Conservation (phyloP, 768 basidiomycete species). For the Trametes cubensis region DNA sequence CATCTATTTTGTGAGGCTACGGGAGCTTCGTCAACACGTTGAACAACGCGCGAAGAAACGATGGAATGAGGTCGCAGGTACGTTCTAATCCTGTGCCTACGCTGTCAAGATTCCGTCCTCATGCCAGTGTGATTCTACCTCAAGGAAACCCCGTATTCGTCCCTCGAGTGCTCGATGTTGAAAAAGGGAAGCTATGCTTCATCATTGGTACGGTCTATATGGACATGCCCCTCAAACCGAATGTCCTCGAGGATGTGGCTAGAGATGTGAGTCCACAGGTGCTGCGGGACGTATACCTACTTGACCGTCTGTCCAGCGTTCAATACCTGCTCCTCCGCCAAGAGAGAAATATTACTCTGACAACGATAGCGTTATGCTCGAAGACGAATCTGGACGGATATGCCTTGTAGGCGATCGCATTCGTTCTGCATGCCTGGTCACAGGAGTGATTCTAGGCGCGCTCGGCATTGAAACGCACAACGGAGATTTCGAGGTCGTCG, state of each 20-base stretch:
- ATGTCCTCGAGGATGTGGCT: slow-evolving; percentile 94
- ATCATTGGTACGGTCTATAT: slow-evolving; percentile 95
- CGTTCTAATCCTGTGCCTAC: no score
- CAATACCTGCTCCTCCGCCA: slow-evolving; percentile 83
- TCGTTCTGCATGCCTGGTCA: slow-evolving; percentile 67
- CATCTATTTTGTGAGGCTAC: slow-evolving; percentile 66
- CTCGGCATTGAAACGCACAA: slow-evolving; percentile 87
- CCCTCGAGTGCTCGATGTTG: slow-evolving; percentile 84
- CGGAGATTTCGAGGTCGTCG: slow-evolving; percentile 94
- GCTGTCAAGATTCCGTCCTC: not conserved
- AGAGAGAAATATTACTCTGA: slow-evolving; percentile 72
- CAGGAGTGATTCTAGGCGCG: slow-evolving; percentile 88
- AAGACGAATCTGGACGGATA: slow-evolving; percentile 95
- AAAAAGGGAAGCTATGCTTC: slow-evolving; percentile 84
- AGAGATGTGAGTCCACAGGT: slow-evolving; percentile 69
- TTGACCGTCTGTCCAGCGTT: slow-evolving; percentile 56
- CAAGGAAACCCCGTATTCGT: slow-evolving; percentile 71
- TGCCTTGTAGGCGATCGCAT: slow-evolving; percentile 79
- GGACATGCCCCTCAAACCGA: slow-evolving; percentile 99
- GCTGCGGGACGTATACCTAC: not conserved
- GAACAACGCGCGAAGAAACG: slow-evolving; percentile 48
- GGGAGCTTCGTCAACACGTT: slow-evolving; percentile 50
- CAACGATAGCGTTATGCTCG: slow-evolving; percentile 84
- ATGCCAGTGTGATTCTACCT: not conserved
- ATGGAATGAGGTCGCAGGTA: slow-evolving; percentile 54